Evolutionary conservation across 305 asterid species (phyloP), one percentile per base, ranked within the genome.

Genomic region (Stenogyne calaminthoides): DNA sequence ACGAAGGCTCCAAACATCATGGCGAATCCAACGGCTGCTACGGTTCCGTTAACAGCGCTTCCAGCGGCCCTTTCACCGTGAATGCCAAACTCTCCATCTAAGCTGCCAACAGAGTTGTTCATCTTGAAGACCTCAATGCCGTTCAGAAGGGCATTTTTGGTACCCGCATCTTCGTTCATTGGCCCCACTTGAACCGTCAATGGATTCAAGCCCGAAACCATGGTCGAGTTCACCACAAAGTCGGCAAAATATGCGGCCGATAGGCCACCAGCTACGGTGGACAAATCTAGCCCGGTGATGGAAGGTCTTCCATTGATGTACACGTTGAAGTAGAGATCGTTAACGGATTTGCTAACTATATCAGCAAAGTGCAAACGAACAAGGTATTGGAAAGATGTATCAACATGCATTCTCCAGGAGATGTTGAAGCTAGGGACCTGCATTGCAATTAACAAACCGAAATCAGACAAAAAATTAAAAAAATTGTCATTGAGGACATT

Each of bases 1-100:
- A 87, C 79, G 72, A 95, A 92, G 1, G 97, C 96, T 9, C 96
- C 97, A 16, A 95, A 90, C 99, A 92, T 95, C 99, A 95, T 92
- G 1, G 98, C 97, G 64, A 95, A 92, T 44, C 99, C 98, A 15
- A 95, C 97, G 0, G 96, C 89, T 1, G 97, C 97, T 2, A 92
- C 96, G 0, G 96, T 82, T 5, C 87, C 87, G 18, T 78, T 86
- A 7, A 81, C 83, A 14, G 76, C 39, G 14, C 7, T 52, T 7
- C 85, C 86, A 0, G 51, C 74, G 2, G 78, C 84, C 15, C 58
- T 55, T 15, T 64, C 69, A 18, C 91, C 97, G 44, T 83, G 75
- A 2, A 79, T 80, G 11, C 94, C 97, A 44, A 77, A 88, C 57
- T 88, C 94, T 8, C 96, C 99, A 37, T 89, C 95, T 51, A 95